Percentiles rank a stretch among this genome's conserved stretches.
Evolutionary conservation across 306 rosid species (phyloP).

Genomic region (Fragaria vesca): DNA sequence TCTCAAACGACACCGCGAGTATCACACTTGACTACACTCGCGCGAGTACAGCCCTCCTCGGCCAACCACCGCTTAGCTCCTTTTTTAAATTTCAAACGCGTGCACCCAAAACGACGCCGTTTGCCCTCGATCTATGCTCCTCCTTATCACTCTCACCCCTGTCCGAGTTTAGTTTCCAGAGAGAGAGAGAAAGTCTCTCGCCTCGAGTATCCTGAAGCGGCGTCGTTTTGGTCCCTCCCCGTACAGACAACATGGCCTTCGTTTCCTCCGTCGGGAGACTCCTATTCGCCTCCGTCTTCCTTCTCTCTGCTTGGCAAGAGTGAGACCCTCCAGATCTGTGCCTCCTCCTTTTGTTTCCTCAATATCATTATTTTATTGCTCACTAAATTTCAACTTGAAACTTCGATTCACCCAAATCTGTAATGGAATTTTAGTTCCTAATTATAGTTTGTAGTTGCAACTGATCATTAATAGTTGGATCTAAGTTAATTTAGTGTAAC

Average conservation of each 20-base stretch:
- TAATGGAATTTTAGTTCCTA: neutral
- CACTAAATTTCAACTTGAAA: neutral
- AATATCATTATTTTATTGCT: neutral
- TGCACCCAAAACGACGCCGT: constrained; percentile 12
- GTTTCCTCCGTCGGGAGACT: constrained; percentile 56
- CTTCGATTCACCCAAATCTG: neutral
- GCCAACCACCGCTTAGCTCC: neutral
- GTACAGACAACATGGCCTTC: constrained; percentile 54
- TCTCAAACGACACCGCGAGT: constrained; percentile 4
- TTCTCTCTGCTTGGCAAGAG: constrained; percentile 66
- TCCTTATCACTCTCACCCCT: neutral
- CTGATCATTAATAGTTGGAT: neutral
- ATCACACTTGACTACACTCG: neutral
- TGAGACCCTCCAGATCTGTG: constrained; percentile 43
- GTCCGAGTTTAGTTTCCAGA: constrained; percentile 6
- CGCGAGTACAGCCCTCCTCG: neutral
- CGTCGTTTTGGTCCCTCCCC: constrained; percentile 22
- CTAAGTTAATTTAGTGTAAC: neutral
- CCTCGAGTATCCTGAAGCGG: constrained; percentile 3
- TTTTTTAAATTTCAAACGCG: constrained; percentile 10
- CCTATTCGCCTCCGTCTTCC: constrained; percentile 58
- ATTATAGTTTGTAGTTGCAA: neutral
- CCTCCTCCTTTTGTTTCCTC: neutral
- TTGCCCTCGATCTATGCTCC: constrained; percentile 15
- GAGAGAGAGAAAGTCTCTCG: neutral